These are phyloP conservation scores for Phaeodactylum tricornutum DNA, from an alignment of 108 stramenopile genomes.

Conservation along the genomic window DNA sequence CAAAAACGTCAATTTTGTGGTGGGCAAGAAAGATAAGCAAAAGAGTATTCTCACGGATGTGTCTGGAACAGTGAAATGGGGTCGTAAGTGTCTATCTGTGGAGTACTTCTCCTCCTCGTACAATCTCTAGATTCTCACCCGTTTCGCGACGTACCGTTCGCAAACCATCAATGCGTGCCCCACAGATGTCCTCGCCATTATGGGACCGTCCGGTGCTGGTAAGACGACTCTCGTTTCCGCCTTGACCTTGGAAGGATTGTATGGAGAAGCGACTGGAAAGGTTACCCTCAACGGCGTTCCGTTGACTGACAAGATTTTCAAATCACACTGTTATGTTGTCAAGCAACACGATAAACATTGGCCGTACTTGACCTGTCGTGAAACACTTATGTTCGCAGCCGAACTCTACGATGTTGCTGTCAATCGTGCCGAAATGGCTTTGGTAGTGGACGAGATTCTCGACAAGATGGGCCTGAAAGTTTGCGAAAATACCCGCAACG, in stretches of 20 bases:
- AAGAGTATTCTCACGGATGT: constrained; percentile 14
- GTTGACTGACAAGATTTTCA: constrained; percentile 11
- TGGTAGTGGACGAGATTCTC: constrained; percentile 8
- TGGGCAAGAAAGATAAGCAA: constrained; percentile 10
- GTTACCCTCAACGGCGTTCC: constrained; percentile 19
- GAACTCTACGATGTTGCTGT: constrained; percentile 9
- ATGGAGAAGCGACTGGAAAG: constrained; percentile 11
- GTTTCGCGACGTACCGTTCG: neutral
- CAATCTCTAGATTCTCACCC: neutral
- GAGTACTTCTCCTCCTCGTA: neutral
- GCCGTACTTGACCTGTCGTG: constrained; percentile 23
- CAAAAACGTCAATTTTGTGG: constrained; percentile 17
- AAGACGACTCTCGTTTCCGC: constrained; percentile 22
- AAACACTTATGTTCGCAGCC: constrained; percentile 18
- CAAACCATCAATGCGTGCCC: neutral
- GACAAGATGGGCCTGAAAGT: constrained; percentile 13
- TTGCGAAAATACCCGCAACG: constrained; percentile 12
- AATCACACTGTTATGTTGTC: constrained; percentile 15
- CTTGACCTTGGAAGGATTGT: constrained; percentile 17
- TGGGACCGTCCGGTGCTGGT: constrained; percentile 26
- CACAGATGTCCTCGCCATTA: constrained; percentile 15
- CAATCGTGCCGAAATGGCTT: neutral
- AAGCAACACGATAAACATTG: constrained; percentile 23
- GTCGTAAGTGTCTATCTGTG: constrained; percentile 5
- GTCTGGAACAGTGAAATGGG: constrained; percentile 9